Percentiles rank a stretch among this genome's conserved stretches.
Evolutionary conservation across 768 basidiomycete genomes (phyloP).

Genomic region (Austroboletus festivus): DNA sequence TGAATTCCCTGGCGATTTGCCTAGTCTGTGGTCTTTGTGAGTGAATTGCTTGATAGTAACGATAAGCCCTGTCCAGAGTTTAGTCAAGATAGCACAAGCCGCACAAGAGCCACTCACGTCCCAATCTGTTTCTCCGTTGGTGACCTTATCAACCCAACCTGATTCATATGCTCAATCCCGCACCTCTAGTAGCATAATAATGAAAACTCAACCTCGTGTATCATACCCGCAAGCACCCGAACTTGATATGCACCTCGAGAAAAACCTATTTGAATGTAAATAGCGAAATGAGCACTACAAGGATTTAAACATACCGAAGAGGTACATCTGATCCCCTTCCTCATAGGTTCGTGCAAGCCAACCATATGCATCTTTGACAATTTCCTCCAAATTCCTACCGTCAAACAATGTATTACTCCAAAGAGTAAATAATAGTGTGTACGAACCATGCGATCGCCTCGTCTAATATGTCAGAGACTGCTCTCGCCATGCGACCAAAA

Average conservation of each 20-base stretch:
- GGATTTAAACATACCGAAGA: constrained; percentile 27
- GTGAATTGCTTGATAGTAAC: constrained; percentile 18
- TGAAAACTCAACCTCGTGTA: constrained; percentile 28
- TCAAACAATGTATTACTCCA: not conserved
- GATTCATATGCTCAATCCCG: not conserved
- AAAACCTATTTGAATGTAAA: constrained; percentile 27
- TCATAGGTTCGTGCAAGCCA: constrained; percentile 33
- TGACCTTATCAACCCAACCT: constrained; percentile 34
- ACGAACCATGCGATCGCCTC: constrained; percentile 38
- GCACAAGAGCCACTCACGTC: constrained; percentile 11
- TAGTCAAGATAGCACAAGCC: not conserved
- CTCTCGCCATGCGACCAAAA: constrained; percentile 16
- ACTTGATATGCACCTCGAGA: constrained; percentile 44
- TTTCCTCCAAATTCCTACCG: constrained; percentile 36
- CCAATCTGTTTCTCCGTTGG: constrained; percentile 34
- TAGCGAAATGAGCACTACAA: not conserved
- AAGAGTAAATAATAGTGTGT: no score
- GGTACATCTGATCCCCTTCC: constrained; percentile 33
- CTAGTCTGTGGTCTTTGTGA: constrained; percentile 17
- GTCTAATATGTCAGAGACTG: constrained; percentile 29
- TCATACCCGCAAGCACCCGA: constrained; percentile 40
- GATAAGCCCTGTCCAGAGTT: constrained; percentile 12
- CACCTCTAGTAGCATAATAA: not conserved
- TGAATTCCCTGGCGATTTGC: constrained; percentile 34
- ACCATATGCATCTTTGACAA: constrained; percentile 24